Evolutionary conservation across 2,329 filamentous ascomycete species (phyloP).

Genomic region (Harringtonia lauricola): DNA sequence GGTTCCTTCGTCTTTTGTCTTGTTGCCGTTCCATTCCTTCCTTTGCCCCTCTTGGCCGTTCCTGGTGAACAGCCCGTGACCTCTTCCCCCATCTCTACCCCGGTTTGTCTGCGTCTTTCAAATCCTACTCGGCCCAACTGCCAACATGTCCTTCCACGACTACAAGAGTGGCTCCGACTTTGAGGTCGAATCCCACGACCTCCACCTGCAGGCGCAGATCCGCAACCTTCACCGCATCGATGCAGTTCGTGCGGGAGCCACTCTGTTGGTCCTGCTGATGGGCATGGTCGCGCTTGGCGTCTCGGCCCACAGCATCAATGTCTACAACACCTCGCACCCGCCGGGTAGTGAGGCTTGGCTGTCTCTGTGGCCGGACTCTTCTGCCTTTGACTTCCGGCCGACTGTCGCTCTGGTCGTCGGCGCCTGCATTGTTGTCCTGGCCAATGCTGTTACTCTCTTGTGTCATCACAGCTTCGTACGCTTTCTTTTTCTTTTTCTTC

Average conservation of each 20-base stretch:
- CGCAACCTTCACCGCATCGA: conserved; percentile 30
- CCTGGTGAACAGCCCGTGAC: conserved; percentile 5
- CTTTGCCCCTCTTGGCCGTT: neutral
- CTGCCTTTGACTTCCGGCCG: conserved; percentile 42
- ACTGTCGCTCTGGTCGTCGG: conserved; percentile 43
- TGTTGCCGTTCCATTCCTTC: neutral
- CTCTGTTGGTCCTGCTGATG: conserved; percentile 36
- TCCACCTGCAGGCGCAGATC: conserved; percentile 25
- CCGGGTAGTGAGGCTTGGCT: conserved; percentile 30
- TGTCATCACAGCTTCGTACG: conserved; percentile 40
- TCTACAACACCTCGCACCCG: conserved; percentile 44
- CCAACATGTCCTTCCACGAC: conserved; percentile 7
- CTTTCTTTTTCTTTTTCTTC: conserved; percentile 7
- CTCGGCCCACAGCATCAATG: conserved; percentile 39
- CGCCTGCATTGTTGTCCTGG: conserved; percentile 35
- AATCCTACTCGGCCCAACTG: neutral
- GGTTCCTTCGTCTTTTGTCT: neutral
- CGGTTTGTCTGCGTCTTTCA: neutral
- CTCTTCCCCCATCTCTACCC: neutral
- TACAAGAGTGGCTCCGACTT: conserved; percentile 29
- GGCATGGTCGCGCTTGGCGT: conserved; percentile 42
- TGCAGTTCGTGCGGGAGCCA: conserved; percentile 34
- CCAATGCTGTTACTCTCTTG: conserved; percentile 35
- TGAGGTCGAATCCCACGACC: conserved; percentile 33
- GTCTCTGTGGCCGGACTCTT: conserved; percentile 42